phyloP scores from a whole-genome alignment of 345 rosid genomes.

The Microcos paniculata region DNA sequence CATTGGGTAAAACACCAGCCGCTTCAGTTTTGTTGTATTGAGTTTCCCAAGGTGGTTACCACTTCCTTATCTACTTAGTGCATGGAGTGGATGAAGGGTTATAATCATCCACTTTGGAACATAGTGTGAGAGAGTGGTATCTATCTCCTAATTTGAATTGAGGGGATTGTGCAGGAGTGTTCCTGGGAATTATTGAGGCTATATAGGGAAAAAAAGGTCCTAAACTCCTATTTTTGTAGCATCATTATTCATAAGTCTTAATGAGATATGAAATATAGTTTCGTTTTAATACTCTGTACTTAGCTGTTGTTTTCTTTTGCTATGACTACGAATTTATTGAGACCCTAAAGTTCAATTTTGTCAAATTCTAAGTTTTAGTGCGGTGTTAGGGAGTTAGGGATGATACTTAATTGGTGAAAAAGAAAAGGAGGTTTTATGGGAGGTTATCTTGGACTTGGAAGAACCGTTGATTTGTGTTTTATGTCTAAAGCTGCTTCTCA shows the following conservation, averaged over 20 bases:
- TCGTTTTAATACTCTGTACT: not conserved
- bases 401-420: not conserved
- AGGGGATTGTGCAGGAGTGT: constrained; percentile 12
- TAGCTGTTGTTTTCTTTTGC: not conserved
- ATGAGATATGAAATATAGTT: constrained; percentile 1
- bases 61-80: not conserved
- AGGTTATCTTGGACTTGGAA: not conserved
- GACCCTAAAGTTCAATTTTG: not conserved
- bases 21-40: constrained; percentile 21
- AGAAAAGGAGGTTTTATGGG: not conserved
- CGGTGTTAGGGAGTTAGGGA: not conserved
- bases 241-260: not conserved
- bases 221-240: constrained; percentile 7
- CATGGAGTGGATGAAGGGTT: constrained; percentile 11
- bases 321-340: not conserved
- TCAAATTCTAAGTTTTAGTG: not conserved
- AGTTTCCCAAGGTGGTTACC: not conserved
- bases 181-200: constrained; percentile 11
- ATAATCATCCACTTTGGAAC: constrained; percentile 12
- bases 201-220: constrained; percentile 1
- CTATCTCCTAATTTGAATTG: not conserved
- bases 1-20: not conserved
- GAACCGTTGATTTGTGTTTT: not conserved
- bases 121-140: constrained; percentile 2
- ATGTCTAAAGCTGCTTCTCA: not conserved